phyloP scores from a whole-genome alignment of 2,329 filamentous ascomycete species.

The Coniella vitis region DNA sequence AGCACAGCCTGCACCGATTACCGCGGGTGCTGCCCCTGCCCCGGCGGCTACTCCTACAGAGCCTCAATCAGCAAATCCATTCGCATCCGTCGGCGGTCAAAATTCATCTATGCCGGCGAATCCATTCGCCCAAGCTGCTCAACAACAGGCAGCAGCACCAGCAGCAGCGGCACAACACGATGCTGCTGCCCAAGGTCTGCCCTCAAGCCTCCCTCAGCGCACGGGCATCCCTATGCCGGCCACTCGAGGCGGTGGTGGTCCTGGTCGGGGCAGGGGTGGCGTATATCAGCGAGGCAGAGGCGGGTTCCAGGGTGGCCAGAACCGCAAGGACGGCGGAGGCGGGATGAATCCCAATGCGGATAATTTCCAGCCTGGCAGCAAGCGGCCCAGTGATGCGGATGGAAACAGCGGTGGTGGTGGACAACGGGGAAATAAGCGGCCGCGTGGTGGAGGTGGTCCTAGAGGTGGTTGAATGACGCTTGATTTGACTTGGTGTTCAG shows the following conservation, averaged over 20 bases:
- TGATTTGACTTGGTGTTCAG: no score
- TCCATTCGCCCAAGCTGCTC: constrained; percentile 8
- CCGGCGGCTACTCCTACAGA: not conserved
- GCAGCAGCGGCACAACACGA: constrained; percentile 16
- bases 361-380: constrained; percentile 48
- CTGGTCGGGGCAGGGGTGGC: constrained; percentile 21
- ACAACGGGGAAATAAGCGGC: constrained; percentile 26
- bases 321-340: constrained; percentile 33
- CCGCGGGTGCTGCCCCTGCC: constrained; percentile 11
- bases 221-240: constrained; percentile 21
- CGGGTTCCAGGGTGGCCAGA: constrained; percentile 22
- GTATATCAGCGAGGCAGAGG: constrained; percentile 25
- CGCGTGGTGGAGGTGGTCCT: constrained; percentile 22
- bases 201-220: constrained; percentile 16
- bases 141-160: constrained; percentile 13
- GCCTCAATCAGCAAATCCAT: constrained; percentile 13
- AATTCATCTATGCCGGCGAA: constrained; percentile 1
- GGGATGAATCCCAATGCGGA: constrained; percentile 44
- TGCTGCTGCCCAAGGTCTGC: constrained; percentile 1
- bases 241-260: constrained; percentile 16
- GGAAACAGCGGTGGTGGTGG: constrained; percentile 23
- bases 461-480: no score
- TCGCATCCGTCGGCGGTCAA: constrained; percentile 6
- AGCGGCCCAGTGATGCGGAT: constrained; percentile 39
- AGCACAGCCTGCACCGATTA: constrained; percentile 10